phyloP scores from a whole-genome alignment of 495 filamentous ascomycete genomes.

The Penicillium steckii region DNA sequence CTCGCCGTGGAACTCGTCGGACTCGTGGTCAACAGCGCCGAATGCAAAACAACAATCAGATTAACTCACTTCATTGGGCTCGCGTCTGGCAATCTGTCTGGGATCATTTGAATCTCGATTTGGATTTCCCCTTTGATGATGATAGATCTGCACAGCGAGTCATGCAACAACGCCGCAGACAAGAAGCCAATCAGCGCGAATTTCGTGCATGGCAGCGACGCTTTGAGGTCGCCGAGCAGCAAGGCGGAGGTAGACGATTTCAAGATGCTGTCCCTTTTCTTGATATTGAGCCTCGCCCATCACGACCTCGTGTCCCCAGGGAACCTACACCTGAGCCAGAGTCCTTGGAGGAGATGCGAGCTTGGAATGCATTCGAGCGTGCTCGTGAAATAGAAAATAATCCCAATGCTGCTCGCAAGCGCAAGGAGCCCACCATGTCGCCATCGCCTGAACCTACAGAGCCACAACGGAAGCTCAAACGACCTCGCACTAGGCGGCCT shows the following conservation, averaged over 20 bases:
- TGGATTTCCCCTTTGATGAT: conserved; percentile 88
- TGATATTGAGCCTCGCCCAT: conserved; percentile 47
- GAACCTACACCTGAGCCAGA: conserved; percentile 58
- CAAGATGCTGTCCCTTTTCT: conserved; percentile 56
- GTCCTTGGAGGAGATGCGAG: conserved; percentile 73
- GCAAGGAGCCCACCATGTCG: conserved; percentile 76
- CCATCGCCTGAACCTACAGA: conserved; percentile 61
- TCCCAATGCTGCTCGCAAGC: conserved; percentile 58
- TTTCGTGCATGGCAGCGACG: conserved; percentile 76
- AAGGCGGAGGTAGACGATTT: conserved; percentile 73
- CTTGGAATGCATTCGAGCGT: conserved; percentile 88
- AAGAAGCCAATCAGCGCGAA: conserved; percentile 62
- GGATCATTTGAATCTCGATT: conserved; percentile 69
- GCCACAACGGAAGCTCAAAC: conserved; percentile 77
- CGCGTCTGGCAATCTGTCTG: conserved; percentile 67
- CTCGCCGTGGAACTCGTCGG: conserved; percentile 45
- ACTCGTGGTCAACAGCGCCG: conserved; percentile 50
- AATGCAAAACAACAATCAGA: conserved; percentile 41
- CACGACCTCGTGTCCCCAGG: conserved; percentile 43
- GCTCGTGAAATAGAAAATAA: conserved; percentile 66
- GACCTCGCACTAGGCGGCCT: conserved; percentile 67
- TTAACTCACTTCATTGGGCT: conserved; percentile 56
- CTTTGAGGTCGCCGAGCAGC: conserved; percentile 72
- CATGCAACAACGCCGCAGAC: conserved; percentile 54
- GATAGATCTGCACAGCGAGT: conserved; percentile 52